These are phyloP conservation scores for Penicillium expansum DNA, from an alignment of 2,329 filamentous ascomycete genomes.

Conservation along the genomic window DNA sequence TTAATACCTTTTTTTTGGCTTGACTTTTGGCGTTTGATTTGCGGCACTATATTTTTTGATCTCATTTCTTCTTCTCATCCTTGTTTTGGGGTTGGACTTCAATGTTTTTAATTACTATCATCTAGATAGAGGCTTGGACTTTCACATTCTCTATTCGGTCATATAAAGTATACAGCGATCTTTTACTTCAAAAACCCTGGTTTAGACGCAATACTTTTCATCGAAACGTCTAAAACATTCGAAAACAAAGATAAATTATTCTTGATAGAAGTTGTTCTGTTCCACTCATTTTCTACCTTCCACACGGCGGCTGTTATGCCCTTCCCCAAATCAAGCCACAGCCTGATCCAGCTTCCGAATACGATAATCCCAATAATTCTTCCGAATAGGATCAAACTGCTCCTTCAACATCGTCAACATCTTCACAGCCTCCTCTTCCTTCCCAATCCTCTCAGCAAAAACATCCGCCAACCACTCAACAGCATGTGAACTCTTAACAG, in stretches of 20 bases:
- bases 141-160: neutral
- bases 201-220: neutral
- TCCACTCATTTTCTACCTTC: neutral
- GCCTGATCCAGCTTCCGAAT: conserved; percentile 43
- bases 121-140: neutral
- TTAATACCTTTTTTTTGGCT: conserved; percentile 11
- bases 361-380: conserved; percentile 88
- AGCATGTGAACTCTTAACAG: conserved; percentile 61
- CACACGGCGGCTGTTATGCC: neutral
- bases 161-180: neutral
- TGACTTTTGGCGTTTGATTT: conserved; percentile 4
- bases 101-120: neutral
- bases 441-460: conserved; percentile 41
- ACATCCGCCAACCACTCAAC: conserved; percentile 51
- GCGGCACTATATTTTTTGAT: neutral
- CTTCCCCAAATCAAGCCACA: neutral
- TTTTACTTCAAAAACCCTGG: neutral
- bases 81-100: neutral
- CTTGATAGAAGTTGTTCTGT: neutral
- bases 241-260: too few relatives aligned
- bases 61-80: neutral
- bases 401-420: conserved; percentile 72
- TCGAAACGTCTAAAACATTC: neutral
- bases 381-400: conserved; percentile 87
- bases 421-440: conserved; percentile 59